Conservation (phyloP, 139 green algal species). For the Chlorella sp. region DNA sequence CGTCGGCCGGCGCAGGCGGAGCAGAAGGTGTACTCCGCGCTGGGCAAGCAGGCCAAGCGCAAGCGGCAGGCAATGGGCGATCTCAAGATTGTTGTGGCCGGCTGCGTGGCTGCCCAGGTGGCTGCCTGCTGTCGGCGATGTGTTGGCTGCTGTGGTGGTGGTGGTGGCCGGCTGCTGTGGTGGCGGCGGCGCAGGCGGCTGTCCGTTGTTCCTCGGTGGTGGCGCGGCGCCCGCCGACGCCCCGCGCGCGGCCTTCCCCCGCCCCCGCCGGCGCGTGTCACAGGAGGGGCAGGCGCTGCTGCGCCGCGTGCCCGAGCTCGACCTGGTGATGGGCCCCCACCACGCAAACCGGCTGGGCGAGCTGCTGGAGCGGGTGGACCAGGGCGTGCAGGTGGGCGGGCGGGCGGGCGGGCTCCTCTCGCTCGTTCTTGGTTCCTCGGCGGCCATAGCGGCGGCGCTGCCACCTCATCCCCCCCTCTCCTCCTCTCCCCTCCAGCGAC, state of each 20-base stretch:
- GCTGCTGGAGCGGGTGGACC: conserved; percentile 84
- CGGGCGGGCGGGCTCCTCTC: no score
- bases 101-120: conserved; percentile 63
- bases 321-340: conserved; percentile 98
- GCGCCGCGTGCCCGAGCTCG: conserved; percentile 92
- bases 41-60: conserved; percentile 87
- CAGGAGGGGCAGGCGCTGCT: conserved; percentile 93
- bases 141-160: no score
- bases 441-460: no score
- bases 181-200: no score
- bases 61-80: conserved; percentile 72
- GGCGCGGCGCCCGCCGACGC: no score
- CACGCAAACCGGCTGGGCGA: conserved; percentile 88
- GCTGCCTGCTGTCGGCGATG: neutral
- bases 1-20: conserved; percentile 96
- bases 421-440: no score
- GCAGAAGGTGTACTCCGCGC: conserved; percentile 92
- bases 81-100: conserved; percentile 89
- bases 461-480: neutral
- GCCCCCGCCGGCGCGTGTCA: no score
- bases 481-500: neutral
- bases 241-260: no score
- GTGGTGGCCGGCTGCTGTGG: no score
- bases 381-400: conserved; percentile 77
- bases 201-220: no score